phyloP scores from a whole-genome alignment of 192 early-diverging fungal species.

The Linnemannia exigua region DNA sequence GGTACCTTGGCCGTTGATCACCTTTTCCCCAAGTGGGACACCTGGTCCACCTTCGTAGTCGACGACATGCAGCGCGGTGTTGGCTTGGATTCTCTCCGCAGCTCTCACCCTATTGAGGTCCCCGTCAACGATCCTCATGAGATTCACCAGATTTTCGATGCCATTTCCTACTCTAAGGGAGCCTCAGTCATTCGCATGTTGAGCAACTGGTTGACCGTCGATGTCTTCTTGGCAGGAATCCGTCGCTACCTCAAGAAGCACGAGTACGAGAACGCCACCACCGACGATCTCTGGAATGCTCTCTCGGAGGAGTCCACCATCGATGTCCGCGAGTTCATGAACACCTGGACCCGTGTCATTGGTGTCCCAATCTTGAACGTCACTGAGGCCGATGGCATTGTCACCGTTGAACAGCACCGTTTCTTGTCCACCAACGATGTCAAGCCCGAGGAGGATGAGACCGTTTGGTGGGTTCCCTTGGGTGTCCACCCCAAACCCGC shows the following conservation, averaged over 20 bases:
- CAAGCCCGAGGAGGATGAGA: slow-evolving; percentile 83
- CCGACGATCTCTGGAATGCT: slow-evolving; percentile 90
- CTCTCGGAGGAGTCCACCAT: slow-evolving; percentile 82
- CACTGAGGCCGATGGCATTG: slow-evolving; percentile 62
- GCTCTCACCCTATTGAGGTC: slow-evolving; percentile 95
- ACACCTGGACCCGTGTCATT: slow-evolving; percentile 86
- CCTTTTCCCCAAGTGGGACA: slow-evolving; percentile 93
- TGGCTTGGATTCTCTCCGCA: slow-evolving; percentile 85
- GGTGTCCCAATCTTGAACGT: slow-evolving; percentile 89
- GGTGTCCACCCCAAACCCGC: slow-evolving; percentile 59
- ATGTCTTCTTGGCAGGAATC: slow-evolving; percentile 81
- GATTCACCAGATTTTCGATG: slow-evolving; percentile 97
- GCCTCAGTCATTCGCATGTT: slow-evolving; percentile 96
- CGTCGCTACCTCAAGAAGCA: slow-evolving; percentile 86
- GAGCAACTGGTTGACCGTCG: slow-evolving; percentile 78
- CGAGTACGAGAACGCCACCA: slow-evolving; percentile 88
- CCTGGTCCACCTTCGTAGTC: slow-evolving; percentile 90
- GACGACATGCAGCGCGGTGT: slow-evolving; percentile 85
- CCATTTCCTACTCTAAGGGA: slow-evolving; percentile 92
- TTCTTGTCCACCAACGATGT: slow-evolving; percentile 89
- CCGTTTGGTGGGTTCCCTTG: slow-evolving; percentile 93
- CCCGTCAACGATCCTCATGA: slow-evolving; percentile 85
- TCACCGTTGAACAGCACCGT: slow-evolving; percentile 85
- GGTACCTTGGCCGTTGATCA: slow-evolving; percentile 90
- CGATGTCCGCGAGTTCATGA: slow-evolving; percentile 90